Conservation (phyloP, 768 basidiomycete genomes). For the Pisolithus albus region DNA sequence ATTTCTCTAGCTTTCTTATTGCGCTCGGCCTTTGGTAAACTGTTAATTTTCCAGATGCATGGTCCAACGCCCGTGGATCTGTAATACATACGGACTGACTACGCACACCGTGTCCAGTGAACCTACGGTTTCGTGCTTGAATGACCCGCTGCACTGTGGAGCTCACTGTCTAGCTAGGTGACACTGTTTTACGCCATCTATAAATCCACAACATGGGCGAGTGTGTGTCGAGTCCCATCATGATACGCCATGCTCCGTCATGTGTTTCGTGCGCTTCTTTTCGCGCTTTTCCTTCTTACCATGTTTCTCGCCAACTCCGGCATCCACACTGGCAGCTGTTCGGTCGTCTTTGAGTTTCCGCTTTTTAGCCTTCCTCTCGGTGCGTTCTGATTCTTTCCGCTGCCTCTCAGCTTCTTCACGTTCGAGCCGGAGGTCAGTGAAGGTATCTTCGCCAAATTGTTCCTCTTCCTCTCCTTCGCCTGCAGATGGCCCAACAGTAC, state of each 20-base stretch:
- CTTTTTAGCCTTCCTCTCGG: conserved; percentile 26
- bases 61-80: not conserved
- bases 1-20: not conserved
- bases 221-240: not conserved
- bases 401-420: conserved; percentile 17
- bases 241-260: not conserved
- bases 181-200: not conserved
- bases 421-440: conserved; percentile 21
- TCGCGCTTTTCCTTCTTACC: conserved; percentile 20
- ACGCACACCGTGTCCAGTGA: no score
- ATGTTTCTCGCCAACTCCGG: conserved; percentile 4
- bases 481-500: conserved; percentile 4
- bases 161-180: not conserved
- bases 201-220: not conserved
- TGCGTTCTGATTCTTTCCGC: conserved; percentile 21
- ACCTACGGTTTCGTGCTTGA: no score
- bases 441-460: conserved; percentile 27
- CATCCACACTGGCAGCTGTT: conserved; percentile 6
- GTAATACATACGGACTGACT: no score
- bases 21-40: not conserved
- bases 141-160: no score
- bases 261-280: conserved; percentile 11
- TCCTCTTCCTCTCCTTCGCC: conserved; percentile 11
- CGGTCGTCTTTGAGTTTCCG: conserved; percentile 21
- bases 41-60: not conserved